phyloP scores from a whole-genome alignment of 176 grass and related monocot species.

The Ampelocalamus luodianensis region DNA sequence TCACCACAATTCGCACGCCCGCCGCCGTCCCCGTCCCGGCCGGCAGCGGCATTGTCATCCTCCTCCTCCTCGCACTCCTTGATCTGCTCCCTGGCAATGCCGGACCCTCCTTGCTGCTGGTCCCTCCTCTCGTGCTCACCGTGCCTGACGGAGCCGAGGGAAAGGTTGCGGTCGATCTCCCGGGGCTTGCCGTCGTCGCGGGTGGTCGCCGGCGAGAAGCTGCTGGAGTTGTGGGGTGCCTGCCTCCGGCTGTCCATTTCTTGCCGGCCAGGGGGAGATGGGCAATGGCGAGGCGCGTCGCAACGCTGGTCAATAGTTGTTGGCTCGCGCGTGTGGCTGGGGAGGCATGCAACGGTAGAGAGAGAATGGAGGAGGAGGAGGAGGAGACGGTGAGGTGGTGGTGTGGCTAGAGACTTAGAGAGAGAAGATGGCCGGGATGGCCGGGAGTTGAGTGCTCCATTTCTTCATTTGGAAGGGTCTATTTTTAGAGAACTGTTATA shows the following conservation, averaged over 20 bases:
- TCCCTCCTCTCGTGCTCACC: conserved; percentile 41
- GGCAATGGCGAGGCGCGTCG: conserved; percentile 35
- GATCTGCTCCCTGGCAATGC: conserved; percentile 61
- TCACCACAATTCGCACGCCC: not conserved
- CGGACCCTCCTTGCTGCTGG: not conserved
- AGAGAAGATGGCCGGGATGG: not conserved
- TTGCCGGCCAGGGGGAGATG: conserved; percentile 43
- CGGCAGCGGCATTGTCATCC: not conserved
- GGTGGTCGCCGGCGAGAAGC: conserved; percentile 49
- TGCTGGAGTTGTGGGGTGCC: conserved; percentile 53
- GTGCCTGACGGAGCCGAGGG: conserved; percentile 56
- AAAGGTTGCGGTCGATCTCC: conserved; percentile 81
- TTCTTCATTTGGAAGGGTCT: conserved; percentile 27
- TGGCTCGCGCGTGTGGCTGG: conserved; percentile 29
- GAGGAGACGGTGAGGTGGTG: conserved; percentile 13
- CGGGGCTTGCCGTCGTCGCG: conserved; percentile 59
- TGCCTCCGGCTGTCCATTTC: conserved; percentile 56
- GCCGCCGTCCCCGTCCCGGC: not conserved
- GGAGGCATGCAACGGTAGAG: conserved; percentile 48
- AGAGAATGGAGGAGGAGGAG: conserved; percentile 29
- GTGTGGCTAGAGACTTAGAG: too few relatives aligned
- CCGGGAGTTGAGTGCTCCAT: conserved; percentile 25
- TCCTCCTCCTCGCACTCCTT: conserved; percentile 67
- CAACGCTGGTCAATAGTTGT: conserved; percentile 13
- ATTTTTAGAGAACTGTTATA: too few relatives aligned